Conservation (phyloP, 1,284 basidiomycete genomes). For the Sporisorium sorghi region DNA sequence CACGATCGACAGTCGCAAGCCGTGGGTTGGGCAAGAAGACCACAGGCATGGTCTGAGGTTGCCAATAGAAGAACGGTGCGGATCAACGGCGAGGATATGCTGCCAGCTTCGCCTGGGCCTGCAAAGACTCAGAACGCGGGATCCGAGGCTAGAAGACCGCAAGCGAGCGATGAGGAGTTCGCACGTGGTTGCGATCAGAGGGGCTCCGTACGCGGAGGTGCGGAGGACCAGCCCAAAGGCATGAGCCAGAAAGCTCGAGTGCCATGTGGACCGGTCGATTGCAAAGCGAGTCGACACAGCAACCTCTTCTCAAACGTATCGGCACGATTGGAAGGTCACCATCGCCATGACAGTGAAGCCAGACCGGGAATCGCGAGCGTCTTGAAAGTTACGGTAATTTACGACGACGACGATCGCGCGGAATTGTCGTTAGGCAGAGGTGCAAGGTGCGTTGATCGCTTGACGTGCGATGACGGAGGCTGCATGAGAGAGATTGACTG, state of each 20-base stretch:
- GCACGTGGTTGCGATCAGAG: background rate
- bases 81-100: no score
- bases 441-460: background rate
- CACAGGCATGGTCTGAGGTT: no score
- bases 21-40: no score
- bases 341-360: no score
- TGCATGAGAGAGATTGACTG: slow-evolving; percentile 7
- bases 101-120: background rate
- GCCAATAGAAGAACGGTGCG: no score
- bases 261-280: background rate
- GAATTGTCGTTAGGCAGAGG: background rate
- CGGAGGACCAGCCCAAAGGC: background rate
- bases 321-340: no score
- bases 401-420: background rate
- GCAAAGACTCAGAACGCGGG: background rate
- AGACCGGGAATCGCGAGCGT: background rate
- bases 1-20: no score
- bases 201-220: background rate
- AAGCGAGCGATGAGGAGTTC: background rate
- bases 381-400: no score
- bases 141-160: background rate
- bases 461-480: slow-evolving; percentile 17
- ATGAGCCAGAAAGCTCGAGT: background rate
- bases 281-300: background rate
- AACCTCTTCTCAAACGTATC: no score